These are phyloP conservation scores for Arthrocladium fulminans DNA, from an alignment of 2,329 filamentous ascomycete species.

Conservation along the genomic window DNA sequence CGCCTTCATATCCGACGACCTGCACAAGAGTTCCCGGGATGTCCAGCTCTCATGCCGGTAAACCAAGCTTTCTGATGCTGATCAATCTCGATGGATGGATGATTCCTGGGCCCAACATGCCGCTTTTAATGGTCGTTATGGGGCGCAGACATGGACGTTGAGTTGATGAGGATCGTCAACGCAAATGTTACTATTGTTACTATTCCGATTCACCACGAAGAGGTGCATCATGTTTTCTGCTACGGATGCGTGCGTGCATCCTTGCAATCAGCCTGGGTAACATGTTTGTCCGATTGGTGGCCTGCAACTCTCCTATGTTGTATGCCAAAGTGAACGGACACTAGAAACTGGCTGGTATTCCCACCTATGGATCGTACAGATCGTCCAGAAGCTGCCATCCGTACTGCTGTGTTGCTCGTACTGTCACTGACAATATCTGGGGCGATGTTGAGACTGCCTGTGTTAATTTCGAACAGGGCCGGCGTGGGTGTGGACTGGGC, in stretches of 20 bases:
- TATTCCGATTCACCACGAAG: slow-evolving; percentile 56
- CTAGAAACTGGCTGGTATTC: no score
- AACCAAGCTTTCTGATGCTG: slow-evolving; percentile 57
- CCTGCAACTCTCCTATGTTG: no score
- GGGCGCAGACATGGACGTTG: slow-evolving; percentile 54
- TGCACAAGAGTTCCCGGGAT: slow-evolving; percentile 52
- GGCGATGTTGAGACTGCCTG: no score
- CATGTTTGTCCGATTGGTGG: no score
- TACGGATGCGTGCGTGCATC: slow-evolving; percentile 40
- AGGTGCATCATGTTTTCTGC: slow-evolving; percentile 15
- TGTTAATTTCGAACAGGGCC: no score
- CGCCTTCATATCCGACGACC: slow-evolving; percentile 54
- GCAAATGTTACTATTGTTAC: slow-evolving; percentile 55
- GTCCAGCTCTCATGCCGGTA: slow-evolving; percentile 35
- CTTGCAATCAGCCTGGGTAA: no score
- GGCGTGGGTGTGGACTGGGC: no score
- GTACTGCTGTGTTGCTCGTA: no score
- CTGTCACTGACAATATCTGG: no score
- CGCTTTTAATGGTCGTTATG: slow-evolving; percentile 61
- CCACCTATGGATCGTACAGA: no score
- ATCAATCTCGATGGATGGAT: slow-evolving; percentile 59
- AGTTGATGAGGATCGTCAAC: slow-evolving; percentile 51
- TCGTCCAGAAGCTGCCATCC: no score
- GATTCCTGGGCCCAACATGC: slow-evolving; percentile 50
- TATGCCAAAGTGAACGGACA: no score